Evolutionary conservation across 2,329 filamentous ascomycete species (phyloP).

Genomic region (Monosporascus sp.): DNA sequence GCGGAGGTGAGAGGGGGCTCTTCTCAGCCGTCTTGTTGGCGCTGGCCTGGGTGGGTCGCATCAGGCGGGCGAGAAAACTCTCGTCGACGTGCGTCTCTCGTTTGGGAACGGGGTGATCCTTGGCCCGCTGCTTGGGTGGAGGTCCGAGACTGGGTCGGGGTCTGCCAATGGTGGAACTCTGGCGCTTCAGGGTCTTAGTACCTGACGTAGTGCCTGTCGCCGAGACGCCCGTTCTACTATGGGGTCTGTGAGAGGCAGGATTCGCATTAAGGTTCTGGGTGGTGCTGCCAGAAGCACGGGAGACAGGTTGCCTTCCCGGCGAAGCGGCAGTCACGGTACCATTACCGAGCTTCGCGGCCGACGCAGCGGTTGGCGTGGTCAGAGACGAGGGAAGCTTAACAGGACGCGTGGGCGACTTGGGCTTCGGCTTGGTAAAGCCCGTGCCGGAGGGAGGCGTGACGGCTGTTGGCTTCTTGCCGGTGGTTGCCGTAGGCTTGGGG

Average conservation of each 20-base stretch:
- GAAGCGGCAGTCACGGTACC: slow-evolving; percentile 20
- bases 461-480: slow-evolving; percentile 39
- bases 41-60: slow-evolving; percentile 67
- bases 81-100: slow-evolving; percentile 58
- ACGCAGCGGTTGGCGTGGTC: slow-evolving; percentile 66
- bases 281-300: slow-evolving; percentile 34
- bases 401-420: slow-evolving; percentile 66
- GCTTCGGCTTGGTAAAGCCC: slow-evolving; percentile 53
- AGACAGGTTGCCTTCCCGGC: slow-evolving; percentile 34
- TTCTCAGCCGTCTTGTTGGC: slow-evolving; percentile 66
- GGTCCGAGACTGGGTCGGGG: slow-evolving; percentile 51
- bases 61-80: slow-evolving; percentile 75
- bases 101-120: slow-evolving; percentile 42
- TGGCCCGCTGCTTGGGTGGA: slow-evolving; percentile 52
- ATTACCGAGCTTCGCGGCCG: slow-evolving; percentile 55
- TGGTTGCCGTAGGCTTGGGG: slow-evolving; percentile 26
- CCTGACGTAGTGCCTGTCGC: slow-evolving; percentile 21
- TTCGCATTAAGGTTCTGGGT: slow-evolving; percentile 22
- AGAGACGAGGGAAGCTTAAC: slow-evolving; percentile 62
- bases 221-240: slow-evolving; percentile 41
- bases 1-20: slow-evolving; percentile 43
- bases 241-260: slow-evolving; percentile 32
- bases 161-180: slow-evolving; percentile 40
- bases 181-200: slow-evolving; percentile 35
- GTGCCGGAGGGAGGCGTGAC: slow-evolving; percentile 35